A percentile compares a stretch with the other conserved stretches of the same genome.
phyloP scores from a whole-genome alignment of 2,329 filamentous ascomycete genomes.

The Fusarium torreyae region DNA sequence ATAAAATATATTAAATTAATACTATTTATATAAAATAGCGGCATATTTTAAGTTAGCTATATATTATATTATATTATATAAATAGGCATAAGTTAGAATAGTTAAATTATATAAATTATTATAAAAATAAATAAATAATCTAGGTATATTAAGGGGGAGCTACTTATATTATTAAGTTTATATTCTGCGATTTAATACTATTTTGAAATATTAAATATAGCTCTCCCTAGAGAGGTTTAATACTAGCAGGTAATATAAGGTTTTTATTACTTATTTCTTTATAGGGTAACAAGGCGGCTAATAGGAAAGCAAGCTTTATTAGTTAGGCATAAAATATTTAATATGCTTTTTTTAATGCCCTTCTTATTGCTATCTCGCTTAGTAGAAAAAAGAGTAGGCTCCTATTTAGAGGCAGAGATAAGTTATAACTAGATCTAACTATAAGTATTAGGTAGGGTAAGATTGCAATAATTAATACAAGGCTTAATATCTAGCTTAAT shows the following conservation, averaged over 20 bases:
- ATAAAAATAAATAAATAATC: not conserved
- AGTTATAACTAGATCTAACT: not conserved
- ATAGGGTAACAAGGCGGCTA: constrained; percentile 1
- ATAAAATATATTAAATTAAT: not conserved
- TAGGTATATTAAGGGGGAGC: not conserved
- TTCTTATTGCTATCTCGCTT: not conserved
- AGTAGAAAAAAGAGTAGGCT: not conserved
- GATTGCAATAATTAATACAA: not conserved
- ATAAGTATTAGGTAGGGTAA: not conserved
- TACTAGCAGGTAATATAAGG: constrained; percentile 1
- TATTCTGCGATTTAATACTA: not conserved
- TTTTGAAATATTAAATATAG: constrained; percentile 9
- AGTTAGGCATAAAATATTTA: constrained; percentile 3
- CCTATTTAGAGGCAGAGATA: not conserved
- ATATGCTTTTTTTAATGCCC: not conserved
- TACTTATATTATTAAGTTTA: constrained; percentile 5
- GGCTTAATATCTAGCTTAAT: not conserved
- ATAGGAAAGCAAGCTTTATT: constrained; percentile 7
- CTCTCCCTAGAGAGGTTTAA: constrained; percentile 1
- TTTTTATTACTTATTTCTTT: not conserved
- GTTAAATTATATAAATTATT: too few relatives aligned
- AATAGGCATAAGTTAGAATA: not conserved
- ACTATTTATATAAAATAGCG: not conserved
- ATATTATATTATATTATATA: too few relatives aligned
- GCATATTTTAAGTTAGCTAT: not conserved